Percentiles rank a stretch among this genome's conserved stretches.
Evolutionary conservation across 2,329 filamentous ascomycete genomes (phyloP).

Genomic region (Orbilia oligospora): DNA sequence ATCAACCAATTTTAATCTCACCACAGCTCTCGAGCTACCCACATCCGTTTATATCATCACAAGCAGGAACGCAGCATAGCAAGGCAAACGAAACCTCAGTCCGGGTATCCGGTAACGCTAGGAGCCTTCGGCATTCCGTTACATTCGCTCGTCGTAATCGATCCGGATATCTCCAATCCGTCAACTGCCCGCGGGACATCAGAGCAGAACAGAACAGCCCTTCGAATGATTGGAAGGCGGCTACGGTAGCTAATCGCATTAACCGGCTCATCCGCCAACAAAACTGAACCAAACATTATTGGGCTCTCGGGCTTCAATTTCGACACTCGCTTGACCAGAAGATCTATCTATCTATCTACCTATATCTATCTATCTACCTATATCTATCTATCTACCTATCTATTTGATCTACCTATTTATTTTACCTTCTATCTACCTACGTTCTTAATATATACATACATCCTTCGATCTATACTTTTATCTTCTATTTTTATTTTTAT

Average conservation of each 20-base stretch:
- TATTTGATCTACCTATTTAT: no score
- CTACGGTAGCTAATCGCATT: constrained; percentile 48
- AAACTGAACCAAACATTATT: constrained; percentile 19
- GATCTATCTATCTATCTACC: no score
- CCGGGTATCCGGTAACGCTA: constrained; percentile 60
- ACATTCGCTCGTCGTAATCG: constrained; percentile 57
- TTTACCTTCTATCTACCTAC: constrained; percentile 33
- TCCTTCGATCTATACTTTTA: neutral
- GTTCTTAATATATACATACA: constrained; percentile 42
- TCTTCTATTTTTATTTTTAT: neutral
- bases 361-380: no score
- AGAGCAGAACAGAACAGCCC: constrained; percentile 11
- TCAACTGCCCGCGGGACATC: constrained; percentile 48
- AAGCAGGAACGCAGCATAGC: constrained; percentile 30
- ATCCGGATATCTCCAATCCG: constrained; percentile 55
- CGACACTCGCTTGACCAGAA: constrained; percentile 55
- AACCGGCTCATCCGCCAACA: constrained; percentile 53
- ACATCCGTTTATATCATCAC: constrained; percentile 55
- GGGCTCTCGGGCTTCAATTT: constrained; percentile 49
- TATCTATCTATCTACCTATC: no score
- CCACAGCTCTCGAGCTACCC: constrained; percentile 55
- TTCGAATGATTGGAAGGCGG: constrained; percentile 55
- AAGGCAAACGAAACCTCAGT: constrained; percentile 26
- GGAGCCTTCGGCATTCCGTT: constrained; percentile 58
- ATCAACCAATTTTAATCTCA: constrained; percentile 52